phyloP scores from a whole-genome alignment of 2,329 filamentous ascomycete species.

The Leptographium radiaticola region DNA sequence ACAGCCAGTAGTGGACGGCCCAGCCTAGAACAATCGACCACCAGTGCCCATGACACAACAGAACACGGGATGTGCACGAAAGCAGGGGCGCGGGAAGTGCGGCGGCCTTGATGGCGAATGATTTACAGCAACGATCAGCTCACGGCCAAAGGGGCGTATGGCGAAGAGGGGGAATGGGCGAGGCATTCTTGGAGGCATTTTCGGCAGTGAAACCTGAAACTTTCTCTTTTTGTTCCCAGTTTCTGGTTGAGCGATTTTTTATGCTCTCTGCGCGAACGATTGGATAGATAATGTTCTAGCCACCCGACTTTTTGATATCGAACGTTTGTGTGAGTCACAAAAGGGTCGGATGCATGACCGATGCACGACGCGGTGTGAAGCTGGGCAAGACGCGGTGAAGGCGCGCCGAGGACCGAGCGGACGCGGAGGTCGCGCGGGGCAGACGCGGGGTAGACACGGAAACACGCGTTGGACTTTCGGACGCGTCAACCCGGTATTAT shows the following conservation, averaged over 20 bases:
- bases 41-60: neutral
- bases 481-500: neutral
- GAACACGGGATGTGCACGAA: neutral
- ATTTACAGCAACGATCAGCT: slow-evolving; percentile 1
- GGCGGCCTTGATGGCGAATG: neutral
- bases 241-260: neutral
- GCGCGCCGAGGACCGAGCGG: neutral
- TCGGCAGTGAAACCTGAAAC: neutral
- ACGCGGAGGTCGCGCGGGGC: neutral
- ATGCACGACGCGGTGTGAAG: neutral
- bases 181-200: neutral
- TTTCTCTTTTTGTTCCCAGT: neutral
- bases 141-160: neutral
- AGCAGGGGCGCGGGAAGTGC: neutral
- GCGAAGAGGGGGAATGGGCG: neutral
- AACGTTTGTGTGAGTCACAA: neutral
- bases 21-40: neutral
- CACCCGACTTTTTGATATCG: neutral
- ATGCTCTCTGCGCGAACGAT: slow-evolving; percentile 2
- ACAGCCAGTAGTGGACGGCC: neutral
- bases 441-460: neutral
- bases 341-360: neutral
- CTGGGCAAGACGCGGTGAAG: slow-evolving; percentile 3
- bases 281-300: slow-evolving; percentile 7
- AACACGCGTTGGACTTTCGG: neutral